Conservation (phyloP, 768 basidiomycete species). For the Collybia sordida region DNA sequence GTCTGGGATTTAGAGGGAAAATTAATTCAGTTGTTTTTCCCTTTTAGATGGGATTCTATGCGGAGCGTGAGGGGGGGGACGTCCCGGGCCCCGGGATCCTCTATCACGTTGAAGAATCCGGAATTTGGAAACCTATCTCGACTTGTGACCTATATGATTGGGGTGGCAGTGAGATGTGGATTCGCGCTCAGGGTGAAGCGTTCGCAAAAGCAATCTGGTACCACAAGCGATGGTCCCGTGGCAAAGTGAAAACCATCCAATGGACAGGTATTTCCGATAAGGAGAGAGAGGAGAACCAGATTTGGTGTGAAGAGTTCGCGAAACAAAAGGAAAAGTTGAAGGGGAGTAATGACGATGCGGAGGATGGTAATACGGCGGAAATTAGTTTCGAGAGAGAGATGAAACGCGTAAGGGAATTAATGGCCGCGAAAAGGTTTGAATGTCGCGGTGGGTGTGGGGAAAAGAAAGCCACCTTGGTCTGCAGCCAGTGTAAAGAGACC, state of each 20-base stretch:
- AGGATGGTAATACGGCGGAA: too few relatives aligned
- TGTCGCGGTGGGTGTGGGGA: constrained; percentile 24
- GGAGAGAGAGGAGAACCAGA: constrained; percentile 13
- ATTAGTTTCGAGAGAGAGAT: too few relatives aligned
- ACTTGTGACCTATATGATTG: constrained; percentile 20
- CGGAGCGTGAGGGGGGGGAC: background rate
- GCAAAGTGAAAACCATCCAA: constrained; percentile 11
- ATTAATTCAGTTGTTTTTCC: too few relatives aligned
- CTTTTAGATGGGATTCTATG: too few relatives aligned
- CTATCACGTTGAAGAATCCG: constrained; percentile 6
- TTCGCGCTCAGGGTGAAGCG: constrained; percentile 19
- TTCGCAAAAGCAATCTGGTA: constrained; percentile 24
- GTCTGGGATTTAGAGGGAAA: too few relatives aligned
- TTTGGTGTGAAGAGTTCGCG: constrained; percentile 14
- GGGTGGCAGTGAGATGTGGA: constrained; percentile 19
- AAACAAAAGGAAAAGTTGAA: constrained; percentile 1
- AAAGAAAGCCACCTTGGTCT: constrained; percentile 15
- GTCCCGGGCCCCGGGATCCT: constrained; percentile 9
- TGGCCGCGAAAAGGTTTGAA: constrained; percentile 8
- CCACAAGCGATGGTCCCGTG: constrained; percentile 12
- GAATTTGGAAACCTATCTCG: constrained; percentile 19
- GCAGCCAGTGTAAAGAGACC: constrained; percentile 20
- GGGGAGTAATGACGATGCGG: background rate
- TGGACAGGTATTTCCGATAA: constrained; percentile 21
- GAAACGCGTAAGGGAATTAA: constrained; percentile 6